Conservation (phyloP, 1,139 yeast species). For the Eremothecium sinecaudum region DNA sequence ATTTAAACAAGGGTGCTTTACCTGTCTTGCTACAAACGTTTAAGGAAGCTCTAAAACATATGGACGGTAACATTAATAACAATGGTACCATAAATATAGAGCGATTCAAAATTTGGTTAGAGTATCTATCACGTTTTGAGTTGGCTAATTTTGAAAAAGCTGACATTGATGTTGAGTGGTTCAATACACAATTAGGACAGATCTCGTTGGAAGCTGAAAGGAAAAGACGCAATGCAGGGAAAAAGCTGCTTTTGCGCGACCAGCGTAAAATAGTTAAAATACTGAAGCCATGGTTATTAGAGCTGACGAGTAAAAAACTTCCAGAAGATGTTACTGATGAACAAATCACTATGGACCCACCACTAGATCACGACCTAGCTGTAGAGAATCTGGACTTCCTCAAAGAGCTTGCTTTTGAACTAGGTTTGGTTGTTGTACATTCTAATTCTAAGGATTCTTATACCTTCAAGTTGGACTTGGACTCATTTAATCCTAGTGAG, state of each 20-base stretch:
- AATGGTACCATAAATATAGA: slow-evolving; percentile 69
- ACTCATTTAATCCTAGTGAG: slow-evolving; percentile 61
- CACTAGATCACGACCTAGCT: slow-evolving; percentile 39
- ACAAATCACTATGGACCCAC: slow-evolving; percentile 39
- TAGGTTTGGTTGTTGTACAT: slow-evolving; percentile 58
- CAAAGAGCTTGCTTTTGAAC: slow-evolving; percentile 52
- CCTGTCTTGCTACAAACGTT: slow-evolving; percentile 82
- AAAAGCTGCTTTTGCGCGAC: slow-evolving; percentile 55
- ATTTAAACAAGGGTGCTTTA: slow-evolving; percentile 91
- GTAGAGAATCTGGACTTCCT: slow-evolving; percentile 50
- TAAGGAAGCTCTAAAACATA: slow-evolving; percentile 61
- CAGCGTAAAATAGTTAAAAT: slow-evolving; percentile 53
- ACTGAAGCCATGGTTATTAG: slow-evolving; percentile 62
- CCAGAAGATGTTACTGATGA: slow-evolving; percentile 33
- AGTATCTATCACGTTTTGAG: slow-evolving; percentile 59
- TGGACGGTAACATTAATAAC: slow-evolving; percentile 81
- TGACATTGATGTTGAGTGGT: slow-evolving; percentile 87
- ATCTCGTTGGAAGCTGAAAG: slow-evolving; percentile 66
- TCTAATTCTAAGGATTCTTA: slow-evolving; percentile 47
- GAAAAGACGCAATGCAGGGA: slow-evolving; percentile 58
- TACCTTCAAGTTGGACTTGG: slow-evolving; percentile 55
- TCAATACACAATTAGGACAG: slow-evolving; percentile 72
- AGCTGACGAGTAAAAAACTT: slow-evolving; percentile 32
- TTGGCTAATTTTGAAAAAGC: slow-evolving; percentile 67
- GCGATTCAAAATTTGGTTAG: slow-evolving; percentile 67